phyloP scores from a whole-genome alignment of 192 early-diverging fungal species.

The Entomortierella lignicola region DNA sequence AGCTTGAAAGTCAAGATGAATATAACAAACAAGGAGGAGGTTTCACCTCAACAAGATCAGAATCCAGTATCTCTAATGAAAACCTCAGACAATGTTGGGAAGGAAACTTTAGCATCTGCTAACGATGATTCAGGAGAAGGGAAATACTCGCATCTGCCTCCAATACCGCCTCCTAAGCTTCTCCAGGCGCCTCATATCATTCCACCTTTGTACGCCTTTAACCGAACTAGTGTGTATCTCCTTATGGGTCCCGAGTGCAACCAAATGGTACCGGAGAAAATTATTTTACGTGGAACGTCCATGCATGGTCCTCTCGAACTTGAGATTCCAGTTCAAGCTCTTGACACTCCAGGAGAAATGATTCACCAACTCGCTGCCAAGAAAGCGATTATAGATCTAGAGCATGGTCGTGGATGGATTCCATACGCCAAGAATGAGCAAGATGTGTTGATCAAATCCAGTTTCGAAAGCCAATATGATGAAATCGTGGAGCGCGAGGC shows the following conservation, averaged over 20 bases:
- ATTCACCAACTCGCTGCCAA: constrained; percentile 59
- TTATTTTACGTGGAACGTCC: constrained; percentile 41
- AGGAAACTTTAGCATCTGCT: background rate
- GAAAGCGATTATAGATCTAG: constrained; percentile 57
- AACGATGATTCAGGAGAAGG: constrained; percentile 1
- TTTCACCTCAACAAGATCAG: constrained; percentile 2
- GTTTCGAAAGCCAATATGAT: constrained; percentile 6
- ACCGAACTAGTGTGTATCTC: constrained; percentile 53
- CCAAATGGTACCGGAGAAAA: constrained; percentile 18
- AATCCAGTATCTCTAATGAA: constrained; percentile 28
- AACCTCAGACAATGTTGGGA: constrained; percentile 15
- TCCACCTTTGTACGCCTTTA: constrained; percentile 46
- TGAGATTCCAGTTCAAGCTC: constrained; percentile 42
- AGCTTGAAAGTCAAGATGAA: constrained; percentile 10
- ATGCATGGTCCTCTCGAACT: constrained; percentile 57
- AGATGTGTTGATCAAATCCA: constrained; percentile 1
- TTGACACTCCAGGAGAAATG: constrained; percentile 14
- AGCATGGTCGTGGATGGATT: constrained; percentile 58
- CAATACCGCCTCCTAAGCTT: constrained; percentile 23
- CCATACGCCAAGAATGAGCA: constrained; percentile 15
- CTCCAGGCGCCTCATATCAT: constrained; percentile 53
- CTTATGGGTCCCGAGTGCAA: constrained; percentile 51
- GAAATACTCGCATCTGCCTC: constrained; percentile 12
- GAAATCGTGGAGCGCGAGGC: constrained; percentile 44
- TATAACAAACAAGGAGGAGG: background rate